Evolutionary conservation across 2,329 filamentous ascomycete genomes (phyloP).

Genomic region (Paracorniculantispora psalliotae): DNA sequence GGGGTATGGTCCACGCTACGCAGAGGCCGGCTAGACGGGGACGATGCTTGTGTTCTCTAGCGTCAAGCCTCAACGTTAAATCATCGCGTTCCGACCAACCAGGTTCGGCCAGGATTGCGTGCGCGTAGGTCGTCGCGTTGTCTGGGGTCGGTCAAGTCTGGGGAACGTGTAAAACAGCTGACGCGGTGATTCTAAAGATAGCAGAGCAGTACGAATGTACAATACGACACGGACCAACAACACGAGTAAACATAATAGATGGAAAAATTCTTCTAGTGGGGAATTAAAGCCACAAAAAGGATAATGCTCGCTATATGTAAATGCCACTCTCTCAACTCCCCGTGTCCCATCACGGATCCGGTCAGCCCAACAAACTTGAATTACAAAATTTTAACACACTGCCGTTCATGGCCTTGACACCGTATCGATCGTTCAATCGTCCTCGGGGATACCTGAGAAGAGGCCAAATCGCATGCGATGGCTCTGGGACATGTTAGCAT

Average conservation of each 20-base stretch:
- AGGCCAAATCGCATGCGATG: constrained; percentile 73
- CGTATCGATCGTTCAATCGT: constrained; percentile 28
- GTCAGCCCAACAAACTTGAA: constrained; percentile 7
- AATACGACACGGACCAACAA: background rate
- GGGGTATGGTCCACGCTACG: background rate
- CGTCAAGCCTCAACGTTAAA: background rate
- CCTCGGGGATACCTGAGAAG: constrained; percentile 65
- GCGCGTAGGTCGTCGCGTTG: background rate
- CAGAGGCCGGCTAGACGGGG: no score
- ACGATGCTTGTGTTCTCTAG: background rate
- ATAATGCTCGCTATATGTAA: constrained; percentile 32
- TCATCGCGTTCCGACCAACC: background rate
- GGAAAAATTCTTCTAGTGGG: constrained; percentile 15
- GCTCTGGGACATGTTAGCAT: constrained; percentile 48
- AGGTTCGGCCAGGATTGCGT: background rate
- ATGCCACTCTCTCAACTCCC: constrained; percentile 19
- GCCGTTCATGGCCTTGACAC: background rate
- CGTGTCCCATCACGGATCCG: constrained; percentile 11
- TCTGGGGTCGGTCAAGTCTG: background rate
- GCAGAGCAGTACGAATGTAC: background rate
- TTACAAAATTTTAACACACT: constrained; percentile 8
- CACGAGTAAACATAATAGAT: background rate
- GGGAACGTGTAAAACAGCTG: background rate
- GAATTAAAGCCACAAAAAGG: constrained; percentile 24
- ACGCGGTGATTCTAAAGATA: no score